A percentile compares a stretch with the other conserved stretches of the same genome.
These are phyloP conservation scores for Lentinula guzmanii DNA, from an alignment of 768 basidiomycete genomes.

Conservation along the genomic window DNA sequence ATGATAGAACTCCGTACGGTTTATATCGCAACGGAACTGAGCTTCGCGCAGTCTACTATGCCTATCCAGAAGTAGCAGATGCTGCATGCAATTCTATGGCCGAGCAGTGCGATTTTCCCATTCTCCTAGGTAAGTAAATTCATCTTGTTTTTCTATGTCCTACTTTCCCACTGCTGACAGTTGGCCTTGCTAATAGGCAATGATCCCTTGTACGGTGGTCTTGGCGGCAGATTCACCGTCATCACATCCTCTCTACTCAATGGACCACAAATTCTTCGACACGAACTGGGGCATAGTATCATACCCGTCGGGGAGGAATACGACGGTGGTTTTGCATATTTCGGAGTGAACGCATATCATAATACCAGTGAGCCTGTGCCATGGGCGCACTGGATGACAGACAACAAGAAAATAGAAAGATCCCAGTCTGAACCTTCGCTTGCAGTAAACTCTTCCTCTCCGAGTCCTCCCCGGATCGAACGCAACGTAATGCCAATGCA, in stretches of 20 bases:
- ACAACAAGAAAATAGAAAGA: neutral
- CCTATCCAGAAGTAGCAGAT: constrained; percentile 57
- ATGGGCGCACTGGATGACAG: constrained; percentile 66
- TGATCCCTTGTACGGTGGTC: constrained; percentile 73
- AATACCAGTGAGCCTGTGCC: constrained; percentile 37
- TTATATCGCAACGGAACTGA: constrained; percentile 77
- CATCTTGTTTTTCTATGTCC: neutral
- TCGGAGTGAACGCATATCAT: constrained; percentile 57
- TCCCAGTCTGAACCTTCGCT: no score
- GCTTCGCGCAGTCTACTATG: constrained; percentile 66
- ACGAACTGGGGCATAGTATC: constrained; percentile 78
- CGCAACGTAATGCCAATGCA: constrained; percentile 74
- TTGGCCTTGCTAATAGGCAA: constrained; percentile 41
- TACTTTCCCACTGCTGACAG: neutral
- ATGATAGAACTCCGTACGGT: constrained; percentile 61
- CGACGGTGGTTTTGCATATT: constrained; percentile 72
- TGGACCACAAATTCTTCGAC: constrained; percentile 68
- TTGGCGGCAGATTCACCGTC: constrained; percentile 74
- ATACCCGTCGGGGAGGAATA: constrained; percentile 81
- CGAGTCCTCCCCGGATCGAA: constrained; percentile 38
- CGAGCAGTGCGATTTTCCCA: constrained; percentile 66
- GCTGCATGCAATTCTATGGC: constrained; percentile 65
- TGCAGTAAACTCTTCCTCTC: constrained; percentile 14
- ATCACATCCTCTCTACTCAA: constrained; percentile 72
- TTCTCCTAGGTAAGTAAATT: constrained; percentile 51